phyloP scores from a whole-genome alignment of 208 protist genomes.

The Crithidia brevicula region DNA sequence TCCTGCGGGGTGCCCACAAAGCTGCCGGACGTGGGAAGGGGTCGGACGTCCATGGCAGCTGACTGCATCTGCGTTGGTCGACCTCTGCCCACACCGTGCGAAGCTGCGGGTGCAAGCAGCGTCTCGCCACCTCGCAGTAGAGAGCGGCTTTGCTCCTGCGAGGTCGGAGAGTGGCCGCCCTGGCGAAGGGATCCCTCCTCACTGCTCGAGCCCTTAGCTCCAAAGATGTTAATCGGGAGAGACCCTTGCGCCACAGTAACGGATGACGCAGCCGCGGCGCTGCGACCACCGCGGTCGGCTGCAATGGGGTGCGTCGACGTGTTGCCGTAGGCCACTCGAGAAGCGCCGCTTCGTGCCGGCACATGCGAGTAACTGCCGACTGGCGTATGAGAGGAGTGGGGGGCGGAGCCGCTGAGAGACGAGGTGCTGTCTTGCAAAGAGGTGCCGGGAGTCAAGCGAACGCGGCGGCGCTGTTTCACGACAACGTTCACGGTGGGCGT shows the following conservation, averaged over 20 bases:
- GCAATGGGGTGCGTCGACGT: not conserved
- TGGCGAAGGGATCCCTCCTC: slow-evolving; percentile 24
- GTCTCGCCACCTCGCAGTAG: slow-evolving; percentile 8
- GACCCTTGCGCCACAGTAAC: not conserved
- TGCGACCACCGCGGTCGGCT: not conserved
- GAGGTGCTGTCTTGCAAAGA: slow-evolving; percentile 7
- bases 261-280: not conserved
- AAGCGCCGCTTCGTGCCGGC: not conserved
- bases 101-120: slow-evolving; percentile 6
- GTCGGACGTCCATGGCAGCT: slow-evolving; percentile 1
- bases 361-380: not conserved
- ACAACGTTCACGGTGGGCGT: slow-evolving; percentile 29
- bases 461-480: slow-evolving; percentile 26
- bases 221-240: slow-evolving; percentile 26
- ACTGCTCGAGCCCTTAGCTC: slow-evolving; percentile 12
- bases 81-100: not conserved
- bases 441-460: slow-evolving; percentile 7
- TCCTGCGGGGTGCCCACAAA: slow-evolving; percentile 6
- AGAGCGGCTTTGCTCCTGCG: slow-evolving; percentile 24
- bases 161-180: slow-evolving; percentile 31
- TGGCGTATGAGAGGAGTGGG: not conserved
- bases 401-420: not conserved
- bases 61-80: slow-evolving; percentile 9
- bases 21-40: not conserved
- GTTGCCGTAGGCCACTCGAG: not conserved